Evolutionary conservation across 2,329 filamentous ascomycete species (phyloP).

Genomic region (Plenodomus biglobosus): DNA sequence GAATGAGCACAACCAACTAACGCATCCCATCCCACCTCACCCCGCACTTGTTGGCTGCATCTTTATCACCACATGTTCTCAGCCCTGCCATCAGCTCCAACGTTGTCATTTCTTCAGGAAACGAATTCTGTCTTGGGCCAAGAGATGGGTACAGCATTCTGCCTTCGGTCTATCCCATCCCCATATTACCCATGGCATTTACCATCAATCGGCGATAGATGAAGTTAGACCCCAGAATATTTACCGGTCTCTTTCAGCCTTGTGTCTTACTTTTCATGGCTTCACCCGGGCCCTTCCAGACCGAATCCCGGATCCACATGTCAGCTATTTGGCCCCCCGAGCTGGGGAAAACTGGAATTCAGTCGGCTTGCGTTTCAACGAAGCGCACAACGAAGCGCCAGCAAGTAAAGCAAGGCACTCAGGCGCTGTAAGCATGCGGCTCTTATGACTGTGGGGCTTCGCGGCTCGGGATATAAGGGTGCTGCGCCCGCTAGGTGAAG

Average conservation of each 20-base stretch:
- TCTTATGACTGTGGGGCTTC: not conserved
- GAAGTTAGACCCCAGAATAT: not conserved
- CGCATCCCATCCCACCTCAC: too few relatives aligned
- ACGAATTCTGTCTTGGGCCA: not conserved
- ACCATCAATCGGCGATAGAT: not conserved
- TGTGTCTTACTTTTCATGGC: not conserved
- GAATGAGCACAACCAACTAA: not conserved
- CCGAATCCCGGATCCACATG: too few relatives aligned
- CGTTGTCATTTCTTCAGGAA: not conserved
- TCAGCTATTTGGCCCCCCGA: not conserved
- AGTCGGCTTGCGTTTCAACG: not conserved
- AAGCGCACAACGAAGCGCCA: not conserved
- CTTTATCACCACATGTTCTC: not conserved
- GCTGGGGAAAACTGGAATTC: not conserved
- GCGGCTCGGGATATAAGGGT: not conserved
- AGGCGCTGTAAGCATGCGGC: not conserved
- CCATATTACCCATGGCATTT: not conserved
- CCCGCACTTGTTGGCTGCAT: not conserved
- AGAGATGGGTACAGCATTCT: not conserved
- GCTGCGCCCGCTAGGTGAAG: not conserved
- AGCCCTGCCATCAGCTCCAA: not conserved
- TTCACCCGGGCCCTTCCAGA: not conserved
- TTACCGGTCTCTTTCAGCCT: not conserved
- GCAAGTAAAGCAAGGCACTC: not conserved
- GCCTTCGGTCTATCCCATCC: not conserved